Base-by-base conservation (phyloP, 2,329 filamentous ascomycete genomes). In the Trichophyton schoenleinii region DNA sequence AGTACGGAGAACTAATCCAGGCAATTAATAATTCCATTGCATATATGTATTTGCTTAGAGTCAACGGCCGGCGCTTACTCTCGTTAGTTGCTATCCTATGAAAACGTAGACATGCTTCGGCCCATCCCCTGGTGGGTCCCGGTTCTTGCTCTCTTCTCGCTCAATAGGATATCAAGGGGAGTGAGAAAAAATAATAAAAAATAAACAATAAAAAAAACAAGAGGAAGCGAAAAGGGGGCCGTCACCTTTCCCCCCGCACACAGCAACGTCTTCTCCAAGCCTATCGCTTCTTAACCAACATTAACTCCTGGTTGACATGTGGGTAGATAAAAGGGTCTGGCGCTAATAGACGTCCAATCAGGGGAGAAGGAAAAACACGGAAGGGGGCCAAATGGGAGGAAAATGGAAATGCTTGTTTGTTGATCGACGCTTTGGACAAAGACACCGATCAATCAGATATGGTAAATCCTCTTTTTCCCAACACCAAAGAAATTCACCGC, bases 51-150 rank as follows among this genome's bases (percentile, higher is more conserved):
- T 36, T 55, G 46, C 11, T 36, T 36, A 55, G 49, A 55, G 49
- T 34, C 49, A 55, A 55, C 49, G 49, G 28, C 49, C 49, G 34
- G 49, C 49, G 49, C 49, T 55, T 55, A 55, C 49, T 55, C 49
- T 55, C 28, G 6, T 55, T n/a, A 28, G 3, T 15, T 55, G 49
- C 4, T 55, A 36, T 34, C 49, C 49, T 55, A 55, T 55, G 49
- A 36, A 55, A 55, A 34, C 4, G 11, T 48, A 48, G 22, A 20
- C 22, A 28, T 49, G 46, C 46, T 49, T 25, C 46, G 13, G 15
- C 22, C 46, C 46, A 28, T 49, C 20, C 22, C 46, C 46, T 49
- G 46, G 20, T 49, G 46, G 46, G 25, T 28, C 46, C 20, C 3
- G 20, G 46, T 28, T 20, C 44, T 20, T 22, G 44, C 20, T 20